These are phyloP conservation scores for Solanum medicagineum DNA, from an alignment of 257 asterid species.

Conservation along the genomic window DNA sequence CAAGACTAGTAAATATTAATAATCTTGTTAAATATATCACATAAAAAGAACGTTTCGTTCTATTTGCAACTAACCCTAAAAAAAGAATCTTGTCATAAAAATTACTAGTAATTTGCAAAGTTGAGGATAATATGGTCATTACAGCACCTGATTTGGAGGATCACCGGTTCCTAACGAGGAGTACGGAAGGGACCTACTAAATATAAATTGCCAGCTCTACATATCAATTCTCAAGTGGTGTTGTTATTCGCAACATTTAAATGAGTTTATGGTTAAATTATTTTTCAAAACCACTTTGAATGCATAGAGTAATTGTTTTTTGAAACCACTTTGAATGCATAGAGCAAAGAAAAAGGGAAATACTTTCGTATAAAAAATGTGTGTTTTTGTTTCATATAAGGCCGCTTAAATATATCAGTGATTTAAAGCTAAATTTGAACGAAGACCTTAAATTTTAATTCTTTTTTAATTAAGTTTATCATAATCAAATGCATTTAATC, in stretches of 20 bases:
- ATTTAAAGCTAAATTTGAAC: no score
- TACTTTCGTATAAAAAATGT: no score
- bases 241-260: neutral
- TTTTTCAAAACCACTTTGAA: neutral
- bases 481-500: no score
- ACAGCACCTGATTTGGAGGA: neutral
- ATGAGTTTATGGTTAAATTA: neutral
- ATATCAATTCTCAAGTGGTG: neutral
- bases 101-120: neutral
- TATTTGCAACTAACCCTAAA: no score
- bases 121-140: conserved; percentile 11
- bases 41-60: no score
- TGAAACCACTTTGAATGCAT: neutral
- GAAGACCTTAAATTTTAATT: no score
- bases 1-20: no score
- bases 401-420: no score
- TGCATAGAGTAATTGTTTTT: neutral
- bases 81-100: no score
- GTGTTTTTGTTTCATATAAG: neutral
- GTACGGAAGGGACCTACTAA: conserved; percentile 13
- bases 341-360: neutral
- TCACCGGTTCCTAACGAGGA: conserved; percentile 8
- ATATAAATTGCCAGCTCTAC: neutral
- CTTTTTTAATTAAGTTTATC: no score
- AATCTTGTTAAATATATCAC: no score